Percentiles rank a stretch among this genome's conserved stretches.
These are phyloP conservation scores for Termitomyces titanicus DNA, from an alignment of 768 basidiomycete species.

Conservation along the genomic window DNA sequence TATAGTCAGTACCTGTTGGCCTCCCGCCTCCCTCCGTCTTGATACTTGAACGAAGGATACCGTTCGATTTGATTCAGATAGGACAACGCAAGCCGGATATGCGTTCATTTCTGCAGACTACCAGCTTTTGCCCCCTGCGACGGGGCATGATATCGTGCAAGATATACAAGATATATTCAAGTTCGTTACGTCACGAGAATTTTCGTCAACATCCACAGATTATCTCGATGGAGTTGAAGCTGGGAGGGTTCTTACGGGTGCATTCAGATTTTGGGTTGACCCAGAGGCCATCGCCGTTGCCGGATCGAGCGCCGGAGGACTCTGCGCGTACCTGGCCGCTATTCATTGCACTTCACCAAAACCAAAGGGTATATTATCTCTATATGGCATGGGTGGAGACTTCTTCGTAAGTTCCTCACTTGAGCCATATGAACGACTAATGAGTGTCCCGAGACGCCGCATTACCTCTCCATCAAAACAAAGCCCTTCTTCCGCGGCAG, in stretches of 20 bases:
- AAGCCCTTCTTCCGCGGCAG: constrained; percentile 50
- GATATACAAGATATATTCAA: constrained; percentile 56
- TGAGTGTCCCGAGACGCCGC: constrained; percentile 36
- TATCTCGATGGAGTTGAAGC: background rate
- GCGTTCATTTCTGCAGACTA: constrained; percentile 65
- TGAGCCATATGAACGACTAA: background rate
- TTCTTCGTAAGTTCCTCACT: constrained; percentile 36
- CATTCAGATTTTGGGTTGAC: constrained; percentile 34
- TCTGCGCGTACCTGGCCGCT: constrained; percentile 62
- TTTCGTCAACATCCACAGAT: constrained; percentile 11
- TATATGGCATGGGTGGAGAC: constrained; percentile 67
- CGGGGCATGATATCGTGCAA: constrained; percentile 52
- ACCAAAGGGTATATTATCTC: constrained; percentile 49
- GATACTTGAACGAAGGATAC: constrained; percentile 12
- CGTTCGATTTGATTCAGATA: constrained; percentile 28
- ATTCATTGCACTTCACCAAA: constrained; percentile 44
- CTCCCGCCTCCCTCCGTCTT: constrained; percentile 3
- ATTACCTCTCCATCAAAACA: constrained; percentile 46
- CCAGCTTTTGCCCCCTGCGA: constrained; percentile 49
- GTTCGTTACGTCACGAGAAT: constrained; percentile 33
- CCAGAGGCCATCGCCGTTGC: constrained; percentile 42
- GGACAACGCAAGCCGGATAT: constrained; percentile 42
- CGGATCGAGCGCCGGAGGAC: constrained; percentile 59
- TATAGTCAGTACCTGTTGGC: constrained; percentile 35
- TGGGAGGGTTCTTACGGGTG: background rate